These are phyloP conservation scores for Entomortierella beljakovae DNA, from an alignment of 192 early-diverging fungal genomes.

Conservation along the genomic window DNA sequence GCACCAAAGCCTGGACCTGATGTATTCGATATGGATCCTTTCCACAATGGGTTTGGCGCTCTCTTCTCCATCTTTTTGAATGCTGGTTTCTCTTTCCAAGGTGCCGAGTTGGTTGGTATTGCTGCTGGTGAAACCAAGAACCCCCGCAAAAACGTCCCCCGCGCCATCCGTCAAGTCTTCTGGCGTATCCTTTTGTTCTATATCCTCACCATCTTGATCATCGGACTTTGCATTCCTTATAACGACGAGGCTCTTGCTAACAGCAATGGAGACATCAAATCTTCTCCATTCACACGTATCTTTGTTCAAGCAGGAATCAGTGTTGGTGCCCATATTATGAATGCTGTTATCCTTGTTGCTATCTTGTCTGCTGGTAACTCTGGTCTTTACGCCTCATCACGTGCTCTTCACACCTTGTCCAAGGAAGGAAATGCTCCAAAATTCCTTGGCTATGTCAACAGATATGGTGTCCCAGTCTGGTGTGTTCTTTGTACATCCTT, in stretches of 20 bases:
- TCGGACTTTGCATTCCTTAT: constrained; percentile 87
- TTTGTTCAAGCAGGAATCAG: constrained; percentile 68
- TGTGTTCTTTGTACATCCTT: constrained; percentile 69
- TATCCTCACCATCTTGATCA: constrained; percentile 84
- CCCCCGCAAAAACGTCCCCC: constrained; percentile 80
- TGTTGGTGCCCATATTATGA: constrained; percentile 71
- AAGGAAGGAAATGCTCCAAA: constrained; percentile 77
- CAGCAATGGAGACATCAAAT: constrained; percentile 57
- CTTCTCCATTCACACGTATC: constrained; percentile 77
- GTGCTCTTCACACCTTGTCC: constrained; percentile 82
- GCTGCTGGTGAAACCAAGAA: constrained; percentile 92
- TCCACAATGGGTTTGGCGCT: constrained; percentile 70
- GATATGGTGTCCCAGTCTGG: constrained; percentile 71
- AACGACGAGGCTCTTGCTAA: constrained; percentile 65
- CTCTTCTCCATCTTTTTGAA: constrained; percentile 76
- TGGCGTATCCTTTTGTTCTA: constrained; percentile 91
- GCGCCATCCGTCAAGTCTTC: constrained; percentile 82
- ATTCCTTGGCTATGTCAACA: constrained; percentile 66
- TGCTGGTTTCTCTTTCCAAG: constrained; percentile 88
- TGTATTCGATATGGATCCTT: constrained; percentile 59
- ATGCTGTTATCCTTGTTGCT: constrained; percentile 72
- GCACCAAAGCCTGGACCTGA: constrained; percentile 52
- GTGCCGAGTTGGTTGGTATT: constrained; percentile 91
- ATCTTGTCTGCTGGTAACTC: constrained; percentile 83
- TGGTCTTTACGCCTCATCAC: constrained; percentile 81